Base-by-base conservation (phyloP, 2,329 filamentous ascomycete genomes). In the Meredithiella fracta region DNA sequence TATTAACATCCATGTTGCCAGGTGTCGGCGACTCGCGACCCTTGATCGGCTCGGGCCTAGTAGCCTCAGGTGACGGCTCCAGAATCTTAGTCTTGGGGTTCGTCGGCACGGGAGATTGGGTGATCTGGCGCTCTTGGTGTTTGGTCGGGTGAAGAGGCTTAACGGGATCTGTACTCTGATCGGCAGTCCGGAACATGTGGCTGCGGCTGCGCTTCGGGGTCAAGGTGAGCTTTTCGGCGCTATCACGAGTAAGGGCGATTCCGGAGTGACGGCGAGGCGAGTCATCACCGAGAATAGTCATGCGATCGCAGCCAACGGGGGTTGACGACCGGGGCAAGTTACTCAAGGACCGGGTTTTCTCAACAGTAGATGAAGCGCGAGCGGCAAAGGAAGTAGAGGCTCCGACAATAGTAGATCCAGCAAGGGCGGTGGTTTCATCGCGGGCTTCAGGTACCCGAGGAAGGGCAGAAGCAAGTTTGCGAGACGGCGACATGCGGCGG, bases 31-130 rank as follows among this genome's bases (percentile, higher is more conserved):
- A 26, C 14, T 51, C 58, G 15, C 60, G 60, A 54, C 61, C 61
- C 65, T 74, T 75, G 55, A 72, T 68, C 6, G 73, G 72, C 61
- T 76, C 73, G 3, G 70, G 70, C 1, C 71, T 71, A 2, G 62
- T 62, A 31, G 64, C 64, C 25, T 66, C 60, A 34, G 65, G 64
- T 47, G 65, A 62, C 20, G 71, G 69, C 55, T 72, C 70, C 38
- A 65, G 63, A 34, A 75, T 64, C 22, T 67, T 64, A 1, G 72
- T 70, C 3, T 70, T 71, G 15, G 61, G 65, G 52, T 34, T 47
- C 7, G 17, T 47, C 26, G 66, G 63, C 8, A 68, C 63, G 29
- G 69, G 68, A 22, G 64, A 64, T 3, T 63, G 60, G 44, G 54
- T 59, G 11, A 57, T 52, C 2, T 34, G 34, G 23, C 37, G 57